Evolutionary conservation across 108 stramenopile genomes (phyloP), one percentile per base, ranked within the genome.

Genomic region (Bacterosira constricta): DNA sequence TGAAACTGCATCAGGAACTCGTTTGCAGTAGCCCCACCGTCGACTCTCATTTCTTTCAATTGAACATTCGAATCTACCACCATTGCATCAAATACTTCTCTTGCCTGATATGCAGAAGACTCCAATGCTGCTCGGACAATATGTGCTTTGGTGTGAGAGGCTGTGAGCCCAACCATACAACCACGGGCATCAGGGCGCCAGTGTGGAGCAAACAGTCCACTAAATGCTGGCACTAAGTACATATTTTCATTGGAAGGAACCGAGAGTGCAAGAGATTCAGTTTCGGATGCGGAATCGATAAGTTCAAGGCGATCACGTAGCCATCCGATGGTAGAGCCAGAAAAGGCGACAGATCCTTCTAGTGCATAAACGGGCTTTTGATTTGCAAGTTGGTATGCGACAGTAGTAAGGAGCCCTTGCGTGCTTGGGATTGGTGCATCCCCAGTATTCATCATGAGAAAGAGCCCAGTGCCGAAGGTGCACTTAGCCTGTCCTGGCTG

Each of bases 391-490:
- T 98, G 83, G 77, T 98, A 99, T 0, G 86, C 97, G 27, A 98
- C 89, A 11, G 98, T 99, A 11, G 97, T 98, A n/a, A 99, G 81
- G 51, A 99, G 75, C 7, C 97, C 97, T 69, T 98, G 82, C 2
- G 84, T 85, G 39, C 81, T 84, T 25, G 83, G 75, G 12, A 88
- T 84, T 18, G 59, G 65, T 26, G 66, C 55, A 10, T 66, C 78
- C 12, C 98, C 98, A 0, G 98, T 98, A 83, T 99, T 99, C 94
- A 96, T 97, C 90, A 99, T 86, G 44, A 99, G 69, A 69, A 99
- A 99, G 53, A 96, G 80, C 3, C 98, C 99, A 3, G 99, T 99
- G 12, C 99, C 99, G 77, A 97, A 99, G 9, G 99, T 99, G 66
- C 87, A 90, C 77, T 97, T 98, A 6, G 95, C 96, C 49, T 95